These are phyloP conservation scores for Stachybotrys chlorohalonatus DNA, from an alignment of 2,329 filamentous ascomycete genomes.

Conservation along the genomic window DNA sequence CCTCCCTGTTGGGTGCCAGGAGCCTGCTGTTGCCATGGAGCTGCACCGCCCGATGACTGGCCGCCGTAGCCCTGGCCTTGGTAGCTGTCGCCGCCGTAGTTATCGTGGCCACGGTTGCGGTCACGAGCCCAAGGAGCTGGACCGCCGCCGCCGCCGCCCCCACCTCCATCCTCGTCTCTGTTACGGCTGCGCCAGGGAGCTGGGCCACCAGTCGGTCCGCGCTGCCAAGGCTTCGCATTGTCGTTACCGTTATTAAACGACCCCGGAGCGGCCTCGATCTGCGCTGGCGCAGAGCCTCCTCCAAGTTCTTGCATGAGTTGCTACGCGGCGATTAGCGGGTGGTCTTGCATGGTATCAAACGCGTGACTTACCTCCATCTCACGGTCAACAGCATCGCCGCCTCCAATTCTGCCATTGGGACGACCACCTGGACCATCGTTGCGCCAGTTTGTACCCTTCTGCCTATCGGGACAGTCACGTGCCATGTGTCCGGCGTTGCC, in stretches of 20 bases:
- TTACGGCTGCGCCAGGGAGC: slow-evolving; percentile 66
- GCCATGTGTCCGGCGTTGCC: slow-evolving; percentile 98
- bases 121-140: slow-evolving; percentile 56
- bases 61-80: slow-evolving; percentile 19
- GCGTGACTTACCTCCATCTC: slow-evolving; percentile 77
- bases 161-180: slow-evolving; percentile 37
- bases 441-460: slow-evolving; percentile 85
- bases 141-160: slow-evolving; percentile 32
- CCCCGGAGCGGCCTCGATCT: slow-evolving; percentile 78
- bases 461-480: slow-evolving; percentile 90
- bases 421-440: slow-evolving; percentile 55
- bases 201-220: slow-evolving; percentile 72
- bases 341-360: neutral
- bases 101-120: slow-evolving; percentile 38
- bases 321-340: slow-evolving; percentile 40
- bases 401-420: slow-evolving; percentile 58
- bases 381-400: slow-evolving; percentile 78
- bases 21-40: slow-evolving; percentile 50
- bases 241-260: slow-evolving; percentile 47
- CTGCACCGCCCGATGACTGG: slow-evolving; percentile 14
- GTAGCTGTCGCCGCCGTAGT: slow-evolving; percentile 20
- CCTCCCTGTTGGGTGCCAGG: slow-evolving; percentile 39
- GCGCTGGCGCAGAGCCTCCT: slow-evolving; percentile 64
- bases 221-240: slow-evolving; percentile 81
- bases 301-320: slow-evolving; percentile 97